phyloP scores from a whole-genome alignment of 352 stramenopile genomes.

The Globisporangium megalacanthum region DNA sequence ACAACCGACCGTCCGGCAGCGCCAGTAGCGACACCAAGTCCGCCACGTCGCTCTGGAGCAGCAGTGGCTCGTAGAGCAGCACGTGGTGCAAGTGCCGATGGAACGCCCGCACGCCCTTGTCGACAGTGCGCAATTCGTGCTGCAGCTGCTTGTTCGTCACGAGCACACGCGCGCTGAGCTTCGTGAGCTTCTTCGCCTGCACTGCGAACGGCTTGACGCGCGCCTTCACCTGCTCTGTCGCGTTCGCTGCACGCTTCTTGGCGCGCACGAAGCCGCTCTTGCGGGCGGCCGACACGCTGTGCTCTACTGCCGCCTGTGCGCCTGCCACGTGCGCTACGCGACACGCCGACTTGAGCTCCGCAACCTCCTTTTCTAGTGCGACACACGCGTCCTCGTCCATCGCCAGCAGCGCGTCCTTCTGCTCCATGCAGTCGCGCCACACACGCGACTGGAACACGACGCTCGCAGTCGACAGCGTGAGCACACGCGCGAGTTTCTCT shows the following conservation, averaged over 20 bases:
- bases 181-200: slow-evolving; percentile 49
- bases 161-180: slow-evolving; percentile 44
- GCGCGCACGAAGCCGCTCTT: slow-evolving; percentile 29
- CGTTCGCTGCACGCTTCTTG: slow-evolving; percentile 16
- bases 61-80: slow-evolving; percentile 47
- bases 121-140: slow-evolving; percentile 35
- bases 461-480: slow-evolving; percentile 26
- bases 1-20: slow-evolving; percentile 11
- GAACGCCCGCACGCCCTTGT: slow-evolving; percentile 32
- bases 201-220: slow-evolving; percentile 56
- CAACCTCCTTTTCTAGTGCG: slow-evolving; percentile 44
- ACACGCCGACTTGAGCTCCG: slow-evolving; percentile 37
- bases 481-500: slow-evolving; percentile 26
- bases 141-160: slow-evolving; percentile 48
- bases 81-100: slow-evolving; percentile 30
- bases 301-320: slow-evolving; percentile 26
- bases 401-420: slow-evolving; percentile 30
- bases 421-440: slow-evolving; percentile 60
- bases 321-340: slow-evolving; percentile 36
- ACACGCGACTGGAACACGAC: slow-evolving; percentile 66
- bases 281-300: slow-evolving; percentile 25
- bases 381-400: slow-evolving; percentile 38
- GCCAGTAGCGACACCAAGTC: slow-evolving; percentile 24
- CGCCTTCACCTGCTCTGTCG: slow-evolving; percentile 35
- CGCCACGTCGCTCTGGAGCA: slow-evolving; percentile 47